Conservation (phyloP, 352 stramenopile genomes). For the Globisporangium iwayamae region DNA sequence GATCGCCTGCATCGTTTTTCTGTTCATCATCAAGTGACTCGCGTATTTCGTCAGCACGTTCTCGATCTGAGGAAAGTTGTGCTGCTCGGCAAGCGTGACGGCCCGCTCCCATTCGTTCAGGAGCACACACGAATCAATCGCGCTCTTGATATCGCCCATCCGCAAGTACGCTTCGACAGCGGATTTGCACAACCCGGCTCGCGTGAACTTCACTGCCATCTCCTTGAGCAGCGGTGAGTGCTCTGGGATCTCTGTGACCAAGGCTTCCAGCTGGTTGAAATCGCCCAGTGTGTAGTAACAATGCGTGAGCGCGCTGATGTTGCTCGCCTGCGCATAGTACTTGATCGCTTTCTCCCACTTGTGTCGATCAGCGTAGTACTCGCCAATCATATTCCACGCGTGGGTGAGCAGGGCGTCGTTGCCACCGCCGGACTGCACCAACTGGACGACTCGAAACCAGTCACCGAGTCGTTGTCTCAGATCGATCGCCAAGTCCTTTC, state of each 20-base stretch:
- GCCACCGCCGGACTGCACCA: constrained; percentile 72
- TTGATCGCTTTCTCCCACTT: constrained; percentile 92
- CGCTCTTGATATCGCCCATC: constrained; percentile 88
- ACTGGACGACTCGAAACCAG: constrained; percentile 90
- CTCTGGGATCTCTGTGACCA: constrained; percentile 85
- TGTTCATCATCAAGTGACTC: constrained; percentile 77
- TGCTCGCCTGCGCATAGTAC: constrained; percentile 86
- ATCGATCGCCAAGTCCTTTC: constrained; percentile 92
- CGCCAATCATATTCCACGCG: constrained; percentile 88
- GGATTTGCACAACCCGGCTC: constrained; percentile 74
- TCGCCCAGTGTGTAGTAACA: constrained; percentile 91
- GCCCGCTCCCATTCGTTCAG: constrained; percentile 92
- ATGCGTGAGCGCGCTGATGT: constrained; percentile 71
- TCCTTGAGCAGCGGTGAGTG: constrained; percentile 74
- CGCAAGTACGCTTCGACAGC: constrained; percentile 87
- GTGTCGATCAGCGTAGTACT: constrained; percentile 89
- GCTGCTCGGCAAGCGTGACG: constrained; percentile 86
- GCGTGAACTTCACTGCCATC: constrained; percentile 87
- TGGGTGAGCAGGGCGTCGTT: constrained; percentile 79
- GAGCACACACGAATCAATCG: constrained; percentile 91
- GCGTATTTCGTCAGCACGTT: constrained; percentile 90
- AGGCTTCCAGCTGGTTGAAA: constrained; percentile 82
- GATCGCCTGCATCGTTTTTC: constrained; percentile 87
- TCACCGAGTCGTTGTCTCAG: constrained; percentile 88
- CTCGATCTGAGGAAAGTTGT: constrained; percentile 94